phyloP scores from a whole-genome alignment of 2,329 filamentous ascomycete genomes.

The Pseudomassariella vexata region DNA sequence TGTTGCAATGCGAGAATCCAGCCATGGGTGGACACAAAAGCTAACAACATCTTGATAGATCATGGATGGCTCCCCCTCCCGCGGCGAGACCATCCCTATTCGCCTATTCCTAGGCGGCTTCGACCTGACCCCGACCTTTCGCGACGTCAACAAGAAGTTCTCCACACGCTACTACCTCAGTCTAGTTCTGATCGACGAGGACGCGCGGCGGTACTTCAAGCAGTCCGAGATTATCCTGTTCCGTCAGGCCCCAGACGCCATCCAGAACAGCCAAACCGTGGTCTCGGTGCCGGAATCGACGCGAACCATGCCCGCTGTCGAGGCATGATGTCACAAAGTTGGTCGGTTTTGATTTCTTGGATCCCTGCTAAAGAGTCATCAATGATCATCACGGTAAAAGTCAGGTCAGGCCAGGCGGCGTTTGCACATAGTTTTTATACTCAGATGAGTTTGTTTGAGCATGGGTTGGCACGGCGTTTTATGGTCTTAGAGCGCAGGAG shows the following conservation, averaged over 20 bases:
- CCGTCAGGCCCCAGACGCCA: constrained; percentile 65
- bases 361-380: no score
- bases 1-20: constrained; percentile 3
- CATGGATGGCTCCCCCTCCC: constrained; percentile 98
- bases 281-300: constrained; percentile 31
- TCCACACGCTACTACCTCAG: constrained; percentile 97
- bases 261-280: constrained; percentile 41
- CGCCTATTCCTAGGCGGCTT: constrained; percentile 95
- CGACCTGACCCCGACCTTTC: constrained; percentile 95
- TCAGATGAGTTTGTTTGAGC: no score
- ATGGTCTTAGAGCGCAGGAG: no score
- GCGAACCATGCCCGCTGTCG: constrained; percentile 16
- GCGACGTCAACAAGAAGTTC: constrained; percentile 99
- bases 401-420: no score
- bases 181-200: constrained; percentile 92
- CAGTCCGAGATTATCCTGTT: constrained; percentile 98
- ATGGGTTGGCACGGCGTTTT: constrained; percentile 5
- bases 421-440: no score
- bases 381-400: no score
- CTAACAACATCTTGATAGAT: constrained; percentile 48
- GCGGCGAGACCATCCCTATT: constrained; percentile 93
- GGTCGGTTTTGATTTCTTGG: no score
- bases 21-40: neutral
- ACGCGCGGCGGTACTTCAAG: constrained; percentile 96
- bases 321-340: constrained; percentile 15